A percentile compares a stretch with the other conserved stretches of the same genome.
Conservation (phyloP, 306 rosid genomes). For the Quercus aquifolioides region DNA sequence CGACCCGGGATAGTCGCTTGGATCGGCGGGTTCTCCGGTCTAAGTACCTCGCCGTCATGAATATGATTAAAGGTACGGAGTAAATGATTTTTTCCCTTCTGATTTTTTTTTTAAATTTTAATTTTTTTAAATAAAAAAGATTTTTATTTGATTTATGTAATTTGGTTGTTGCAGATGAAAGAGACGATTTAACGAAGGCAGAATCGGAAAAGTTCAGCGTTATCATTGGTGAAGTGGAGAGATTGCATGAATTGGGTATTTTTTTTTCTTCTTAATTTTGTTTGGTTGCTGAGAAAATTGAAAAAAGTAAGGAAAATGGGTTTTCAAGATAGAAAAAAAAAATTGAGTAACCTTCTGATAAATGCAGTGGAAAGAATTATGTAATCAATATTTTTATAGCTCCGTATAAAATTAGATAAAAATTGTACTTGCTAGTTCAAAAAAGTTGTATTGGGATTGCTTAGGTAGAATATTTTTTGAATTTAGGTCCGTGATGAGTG, state of each 20-base stretch:
- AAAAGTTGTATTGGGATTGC: too few species aligned
- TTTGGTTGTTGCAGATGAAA: slow-evolving; percentile 45
- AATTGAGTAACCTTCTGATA: too few species aligned
- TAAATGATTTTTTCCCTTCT: rapidly evolving
- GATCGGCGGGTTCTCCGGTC: slow-evolving; percentile 69
- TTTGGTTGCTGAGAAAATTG: not conserved
- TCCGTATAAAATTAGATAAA: too few species aligned
- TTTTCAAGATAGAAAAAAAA: too few species aligned
- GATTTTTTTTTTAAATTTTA: not conserved
- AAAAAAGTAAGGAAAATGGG: not conserved
- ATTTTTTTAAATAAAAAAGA: not conserved
- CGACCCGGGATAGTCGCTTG: slow-evolving; percentile 14
- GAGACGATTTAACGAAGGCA: slow-evolving; percentile 43
- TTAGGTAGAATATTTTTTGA: too few species aligned
- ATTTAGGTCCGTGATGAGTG: rapidly evolving
- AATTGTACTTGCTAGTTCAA: too few species aligned
- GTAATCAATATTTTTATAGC: too few species aligned
- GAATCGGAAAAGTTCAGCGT: slow-evolving; percentile 50
- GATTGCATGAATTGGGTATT: slow-evolving; percentile 59
- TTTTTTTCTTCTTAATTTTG: not conserved
- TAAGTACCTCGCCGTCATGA: slow-evolving; percentile 45
- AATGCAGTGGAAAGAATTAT: too few species aligned
- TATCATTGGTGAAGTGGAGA: slow-evolving; percentile 49
- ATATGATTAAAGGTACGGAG: slow-evolving; percentile 51
- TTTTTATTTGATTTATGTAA: not conserved